Conservation (phyloP, 2,329 filamentous ascomycete species). For the Aspergillus sp. region DNA sequence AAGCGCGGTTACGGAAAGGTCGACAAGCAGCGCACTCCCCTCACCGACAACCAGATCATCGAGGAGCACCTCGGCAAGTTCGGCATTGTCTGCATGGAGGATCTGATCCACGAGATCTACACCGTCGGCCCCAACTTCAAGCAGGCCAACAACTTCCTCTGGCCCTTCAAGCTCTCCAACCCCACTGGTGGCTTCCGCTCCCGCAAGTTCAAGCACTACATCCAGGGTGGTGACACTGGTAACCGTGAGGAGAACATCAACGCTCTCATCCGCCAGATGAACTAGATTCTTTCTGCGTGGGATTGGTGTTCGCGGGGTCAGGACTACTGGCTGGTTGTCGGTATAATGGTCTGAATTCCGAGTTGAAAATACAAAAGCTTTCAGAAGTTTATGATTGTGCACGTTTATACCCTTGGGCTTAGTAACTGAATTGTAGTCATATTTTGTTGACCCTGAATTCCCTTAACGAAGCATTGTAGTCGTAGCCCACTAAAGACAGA, state of each 20-base stretch:
- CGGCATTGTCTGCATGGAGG: slow-evolving; percentile 99
- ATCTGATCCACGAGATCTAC: slow-evolving; percentile 98
- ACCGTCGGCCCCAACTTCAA: slow-evolving; percentile 99
- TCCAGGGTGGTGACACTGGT: slow-evolving; percentile 96
- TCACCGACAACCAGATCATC: slow-evolving; percentile 97
- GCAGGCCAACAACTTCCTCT: slow-evolving; percentile 98
- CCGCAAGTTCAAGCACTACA: slow-evolving; percentile 99
- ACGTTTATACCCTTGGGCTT: slow-evolving; percentile 9
- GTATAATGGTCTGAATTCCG: slow-evolving; percentile 18
- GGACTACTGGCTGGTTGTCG: slow-evolving; percentile 27
- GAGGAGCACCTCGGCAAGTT: slow-evolving; percentile 97
- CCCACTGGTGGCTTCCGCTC: slow-evolving; percentile 93
- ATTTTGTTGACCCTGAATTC: not conserved
- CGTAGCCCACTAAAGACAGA: too few species aligned
- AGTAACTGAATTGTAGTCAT: slow-evolving; percentile 7
- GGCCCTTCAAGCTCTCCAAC: slow-evolving; percentile 99
- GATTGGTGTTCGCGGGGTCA: slow-evolving; percentile 26
- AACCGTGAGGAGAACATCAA: slow-evolving; percentile 99
- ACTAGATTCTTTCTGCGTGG: slow-evolving; percentile 58
- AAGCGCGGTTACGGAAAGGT: slow-evolving; percentile 99
- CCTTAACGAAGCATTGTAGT: too few species aligned
- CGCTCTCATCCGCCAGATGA: slow-evolving; percentile 94
- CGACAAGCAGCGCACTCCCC: slow-evolving; percentile 93
- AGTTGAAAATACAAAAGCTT: slow-evolving; percentile 34
- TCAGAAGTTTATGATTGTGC: slow-evolving; percentile 28